Evolutionary conservation across 2,329 filamentous ascomycete genomes (phyloP), one percentile per base, ranked within the genome.

Genomic region (Pyrenophora teres): DNA sequence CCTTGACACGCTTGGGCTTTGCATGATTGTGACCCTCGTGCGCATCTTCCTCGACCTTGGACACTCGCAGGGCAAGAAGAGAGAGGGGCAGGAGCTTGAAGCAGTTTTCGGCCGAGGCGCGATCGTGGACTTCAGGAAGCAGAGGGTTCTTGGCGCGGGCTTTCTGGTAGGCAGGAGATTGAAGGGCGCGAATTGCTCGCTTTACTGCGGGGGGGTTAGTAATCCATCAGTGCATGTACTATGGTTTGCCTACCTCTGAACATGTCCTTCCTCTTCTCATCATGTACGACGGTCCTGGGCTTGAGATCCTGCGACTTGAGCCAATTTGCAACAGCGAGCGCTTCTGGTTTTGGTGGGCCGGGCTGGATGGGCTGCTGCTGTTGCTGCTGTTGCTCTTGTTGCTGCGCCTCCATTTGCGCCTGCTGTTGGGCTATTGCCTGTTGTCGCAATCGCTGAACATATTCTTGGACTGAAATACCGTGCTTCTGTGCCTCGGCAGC

Each of bases 251-350:
- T 80, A 93, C 91, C 92, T 82, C 88, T 89, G 77, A 99, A 97
- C 90, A 99, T 95, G 62, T 99, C 93, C 78, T 96, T 97, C 68
- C 94, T 85, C 81, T 97, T 92, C 67, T 94, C 94, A 62, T 97
- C 92, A 60, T 97, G 83, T 59, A 99, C 95, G 73, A 90, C 93
- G 15, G 92, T 97, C 58, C 94, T 83, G 15, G 84, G 82, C 82
- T 99, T 99, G 60, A 99, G 78, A 53, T 94, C 85, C 77, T 97
- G 92, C 52, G 83, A 76, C 63, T 87, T 86, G 53, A 99, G 78
- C 77, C 96, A 99, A 68, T 90, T 88, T 62, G 94, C 95, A 47
- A 99, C 83, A 7, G 92, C 92, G 39, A 97, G 77, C 16, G 92
- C 92, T 68, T 92, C 86, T 33, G 93, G 93, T 65, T 96, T 94